Percentiles rank a stretch among this genome's conserved stretches.
These are phyloP conservation scores for Oryza australiensis DNA, from an alignment of 176 grass and related monocot species.

Conservation along the genomic window DNA sequence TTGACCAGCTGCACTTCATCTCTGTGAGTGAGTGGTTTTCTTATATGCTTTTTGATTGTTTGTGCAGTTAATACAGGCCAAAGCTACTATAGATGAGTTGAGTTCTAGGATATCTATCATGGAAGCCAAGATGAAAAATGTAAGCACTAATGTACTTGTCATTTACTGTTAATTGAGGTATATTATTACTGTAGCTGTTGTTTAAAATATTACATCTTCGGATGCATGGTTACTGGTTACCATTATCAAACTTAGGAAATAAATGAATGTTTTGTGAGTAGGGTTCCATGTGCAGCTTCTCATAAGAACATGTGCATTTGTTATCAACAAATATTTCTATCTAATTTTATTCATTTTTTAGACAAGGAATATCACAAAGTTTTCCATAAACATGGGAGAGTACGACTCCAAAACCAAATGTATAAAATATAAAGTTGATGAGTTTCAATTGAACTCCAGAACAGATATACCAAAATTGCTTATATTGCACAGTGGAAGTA, in stretches of 20 bases:
- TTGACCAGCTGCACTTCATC: conserved; percentile 14
- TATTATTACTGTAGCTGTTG: conserved; percentile 1
- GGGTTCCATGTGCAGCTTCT: background rate
- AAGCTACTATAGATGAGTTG: conserved; percentile 55
- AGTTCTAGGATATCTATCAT: conserved; percentile 55
- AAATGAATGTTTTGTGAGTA: background rate
- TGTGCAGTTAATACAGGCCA: conserved; percentile 63
- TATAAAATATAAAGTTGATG: background rate
- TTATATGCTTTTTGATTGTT: conserved; percentile 9
- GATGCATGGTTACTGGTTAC: background rate
- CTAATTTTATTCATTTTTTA: background rate
- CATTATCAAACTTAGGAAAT: conserved; percentile 7
- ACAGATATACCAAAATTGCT: background rate
- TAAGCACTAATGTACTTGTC: conserved; percentile 32
- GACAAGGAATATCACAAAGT: background rate
- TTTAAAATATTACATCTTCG: conserved; percentile 1
- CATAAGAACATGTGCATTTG: background rate
- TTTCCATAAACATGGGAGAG: background rate
- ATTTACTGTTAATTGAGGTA: background rate
- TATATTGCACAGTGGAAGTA: background rate
- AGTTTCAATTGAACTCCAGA: conserved; percentile 5
- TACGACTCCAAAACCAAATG: background rate
- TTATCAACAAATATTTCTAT: background rate
- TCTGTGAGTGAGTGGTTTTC: conserved; percentile 11
- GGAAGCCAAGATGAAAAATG: conserved; percentile 67